Evolutionary conservation across 305 asterid species (phyloP).

Genomic region (Fraxinus angustifolia): DNA sequence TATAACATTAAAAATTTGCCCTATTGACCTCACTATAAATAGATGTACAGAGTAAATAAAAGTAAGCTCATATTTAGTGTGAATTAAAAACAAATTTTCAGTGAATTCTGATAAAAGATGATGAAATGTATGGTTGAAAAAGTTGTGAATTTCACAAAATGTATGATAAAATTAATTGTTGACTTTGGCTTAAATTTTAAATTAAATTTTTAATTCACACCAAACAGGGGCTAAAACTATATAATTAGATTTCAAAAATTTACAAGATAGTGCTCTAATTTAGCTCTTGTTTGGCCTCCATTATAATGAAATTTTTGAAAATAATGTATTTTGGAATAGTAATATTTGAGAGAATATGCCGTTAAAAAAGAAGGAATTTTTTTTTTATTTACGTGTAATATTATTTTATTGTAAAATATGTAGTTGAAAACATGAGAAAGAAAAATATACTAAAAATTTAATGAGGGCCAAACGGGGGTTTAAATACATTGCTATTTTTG

Average conservation of each 20-base stretch:
- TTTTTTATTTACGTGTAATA: too few relatives aligned
- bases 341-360: too few relatives aligned
- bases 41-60: neutral
- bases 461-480: too few relatives aligned
- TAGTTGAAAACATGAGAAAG: too few relatives aligned
- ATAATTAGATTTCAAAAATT: neutral
- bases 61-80: neutral
- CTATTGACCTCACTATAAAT: neutral
- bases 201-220: neutral
- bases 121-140: neutral
- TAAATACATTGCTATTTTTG: neutral
- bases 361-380: too few relatives aligned
- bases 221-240: neutral
- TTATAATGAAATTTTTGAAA: too few relatives aligned
- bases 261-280: neutral
- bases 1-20: neutral
- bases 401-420: too few relatives aligned
- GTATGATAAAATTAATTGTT: neutral
- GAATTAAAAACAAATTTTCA: neutral
- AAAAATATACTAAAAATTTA: too few relatives aligned
- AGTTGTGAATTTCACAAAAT: neutral
- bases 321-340: too few relatives aligned
- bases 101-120: neutral
- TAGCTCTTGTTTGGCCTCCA: neutral
- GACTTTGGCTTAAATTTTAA: neutral